Evolutionary conservation across 257 asterid genomes (phyloP), one percentile per base, ranked within the genome.

Genomic region (Fraxinus anomala): DNA sequence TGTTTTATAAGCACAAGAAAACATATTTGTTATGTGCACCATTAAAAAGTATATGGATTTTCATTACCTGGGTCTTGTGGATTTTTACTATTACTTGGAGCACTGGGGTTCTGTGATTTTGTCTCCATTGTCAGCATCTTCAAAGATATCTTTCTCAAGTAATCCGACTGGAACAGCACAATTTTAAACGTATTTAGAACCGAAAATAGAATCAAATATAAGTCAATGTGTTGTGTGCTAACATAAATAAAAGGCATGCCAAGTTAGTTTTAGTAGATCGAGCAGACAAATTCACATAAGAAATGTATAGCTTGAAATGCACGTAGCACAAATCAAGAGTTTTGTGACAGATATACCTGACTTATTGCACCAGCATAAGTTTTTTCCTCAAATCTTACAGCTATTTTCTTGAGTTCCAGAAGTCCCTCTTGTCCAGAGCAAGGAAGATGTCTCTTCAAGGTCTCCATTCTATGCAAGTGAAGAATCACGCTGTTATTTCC

Each of bases 401-500:
- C 96, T 78, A 89, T 93, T 81, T 95, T 90, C 82, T 90, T 90
- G 19, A 95, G 96, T 85, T 91, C 97, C 81, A 85, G 91, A 47
- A 89, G 82, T 72, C 94, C 96, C 73, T 90, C 98, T 82, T 81
- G 91, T 68, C 94, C 97, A 82, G 96, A 87, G 83, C 85, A 86
- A 79, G 98, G 98, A 80, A 92, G 96, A 83, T 95, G 96, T 82
- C 93, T 85, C 92, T 92, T 91, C 90, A 95, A 86, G 54, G 92
- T 89, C 36, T 95, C 97, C 95, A 93, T 84, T 90, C 99, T 95
- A 80, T 80, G 77, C 81, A 79, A 73, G 74, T n/a, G 68, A 80
- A 71, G 73, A 5, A 19, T 71, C 68, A 26, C 30, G 56, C 40
- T 68, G 73, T 80, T 70, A 80, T 70, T 66, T 76, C 10, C 8